Conservation (phyloP, 2,329 filamentous ascomycete species). For the Colletotrichum echinochloae region DNA sequence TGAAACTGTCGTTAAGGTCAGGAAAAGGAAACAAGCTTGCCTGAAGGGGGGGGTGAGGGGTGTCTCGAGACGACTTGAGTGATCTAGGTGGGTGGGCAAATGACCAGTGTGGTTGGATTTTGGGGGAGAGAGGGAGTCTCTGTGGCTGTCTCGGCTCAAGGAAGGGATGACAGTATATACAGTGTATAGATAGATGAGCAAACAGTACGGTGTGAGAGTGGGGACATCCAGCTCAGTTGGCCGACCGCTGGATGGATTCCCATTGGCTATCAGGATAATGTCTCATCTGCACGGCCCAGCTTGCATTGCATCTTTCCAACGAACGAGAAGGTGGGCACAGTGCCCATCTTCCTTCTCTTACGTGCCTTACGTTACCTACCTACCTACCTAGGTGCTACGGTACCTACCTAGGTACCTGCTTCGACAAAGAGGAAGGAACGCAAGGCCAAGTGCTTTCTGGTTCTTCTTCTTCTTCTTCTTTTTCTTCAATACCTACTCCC, state of each 20-base stretch:
- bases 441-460: background rate
- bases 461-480: background rate
- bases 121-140: background rate
- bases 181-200: background rate
- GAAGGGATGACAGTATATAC: background rate
- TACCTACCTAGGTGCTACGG: background rate
- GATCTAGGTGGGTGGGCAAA: background rate
- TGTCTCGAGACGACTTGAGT: background rate
- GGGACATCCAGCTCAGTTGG: background rate
- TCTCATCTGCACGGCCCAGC: slow-evolving; percentile 1
- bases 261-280: slow-evolving; percentile 18
- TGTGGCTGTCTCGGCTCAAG: slow-evolving; percentile 26
- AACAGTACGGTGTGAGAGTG: slow-evolving; percentile 37
- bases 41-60: slow-evolving; percentile 10
- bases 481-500: background rate
- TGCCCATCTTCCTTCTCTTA: background rate
- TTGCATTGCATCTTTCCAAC: slow-evolving; percentile 6
- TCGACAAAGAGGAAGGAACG: background rate
- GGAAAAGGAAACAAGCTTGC: slow-evolving; percentile 33
- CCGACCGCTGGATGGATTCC: background rate
- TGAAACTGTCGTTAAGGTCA: background rate
- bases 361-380: too few relatives aligned
- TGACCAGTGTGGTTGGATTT: slow-evolving; percentile 7
- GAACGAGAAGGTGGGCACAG: background rate
- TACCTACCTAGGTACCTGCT: background rate